Evolutionary conservation across 257 asterid genomes (phyloP), one percentile per base, ranked within the genome.

Genomic region (Solanum medicagineum): DNA sequence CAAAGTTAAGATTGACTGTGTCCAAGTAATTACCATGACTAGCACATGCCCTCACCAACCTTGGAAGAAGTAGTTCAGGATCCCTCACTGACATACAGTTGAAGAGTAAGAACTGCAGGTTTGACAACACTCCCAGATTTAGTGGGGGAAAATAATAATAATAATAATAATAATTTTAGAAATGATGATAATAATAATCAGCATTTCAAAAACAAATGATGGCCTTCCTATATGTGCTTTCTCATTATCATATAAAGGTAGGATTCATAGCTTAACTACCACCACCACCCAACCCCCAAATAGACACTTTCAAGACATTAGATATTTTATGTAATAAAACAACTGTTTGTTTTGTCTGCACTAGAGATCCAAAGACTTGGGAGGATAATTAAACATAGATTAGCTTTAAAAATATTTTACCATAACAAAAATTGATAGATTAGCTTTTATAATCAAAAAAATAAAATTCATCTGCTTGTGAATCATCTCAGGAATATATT

Each of bases 51-150:
- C 87, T 91, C 86, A 92, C 70, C 87, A 96, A 87, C 86, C 95
- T 97, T 44, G 98, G 98, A 88, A 96, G 98, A 81, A 95, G 98
- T 84, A 94, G 82, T 85, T 94, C 97, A 55, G 98, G 99, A 87
- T 96, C 98, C 89, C 99, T 92, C 86, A 96, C 97, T 1, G 99
- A 89, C 99, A 95, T 96, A 89, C 99, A 96, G 77, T 96, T 96
- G 94, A 96, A 95, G 93, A 96, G 85, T 91, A 96, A 85, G 87
- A 96, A 94, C 99, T 96, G 99, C 97, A 93, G 24, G 66, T 26
- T 79, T 53, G 65, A 44, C 83, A 51, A 26, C 49, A 79, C 3
- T 26, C 81, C 4, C 83, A 79, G 29, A 53, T 79, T 79, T 79
- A 79, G 66, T 40, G 49, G 82, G 82, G 19, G 60, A 1, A 74